Base-by-base conservation (phyloP, 345 rosid species). In the Eutrema heterophyllum region DNA sequence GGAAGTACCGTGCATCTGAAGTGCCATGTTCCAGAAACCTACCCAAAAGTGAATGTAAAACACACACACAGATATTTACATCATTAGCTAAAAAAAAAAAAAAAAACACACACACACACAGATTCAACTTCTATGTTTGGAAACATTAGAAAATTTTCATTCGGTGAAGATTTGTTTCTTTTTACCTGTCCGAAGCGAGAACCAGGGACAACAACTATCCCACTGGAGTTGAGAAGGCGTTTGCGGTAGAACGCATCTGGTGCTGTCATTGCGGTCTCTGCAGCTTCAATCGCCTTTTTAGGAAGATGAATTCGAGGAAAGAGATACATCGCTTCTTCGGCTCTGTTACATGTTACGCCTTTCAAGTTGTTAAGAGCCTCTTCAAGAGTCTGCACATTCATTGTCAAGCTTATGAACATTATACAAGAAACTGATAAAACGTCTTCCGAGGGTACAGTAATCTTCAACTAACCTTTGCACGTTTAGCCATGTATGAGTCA, bases 11-110 rank as follows among this genome's bases (percentile, higher is more conserved):
- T 91, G 86, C 97, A 88, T 74, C 98, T 84, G 64, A 91, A 89
- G 82, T 94, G 98, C 97, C 97, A 94, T 9, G 97, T 94, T 9
- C 97, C 98, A 13, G 86, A 89, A 58, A 84, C 92, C 98, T 94
- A 74, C 26, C 50, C 74, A 14, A 68, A 69, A 30, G 33, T 16
- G 5, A 65, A 29, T 46, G 40, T 2, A 29, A 61, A 58, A 69
- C 52, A 41, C 44, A 33, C 69, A 48, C 9, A 38, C 10, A 54
- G 6, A 30, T 5, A 21, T 21, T 21, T 21, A 21, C 21, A 21
- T 21, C 1, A 1, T 21, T 21, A 21, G 21, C 21, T 1, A 0
- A 21, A 21, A 21, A 21, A 27, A 60, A 21, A 0, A 21, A 21
- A 21, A 21, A 27, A 60, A 57, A 68, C 46, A 36, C 49, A 27